Base-by-base conservation (phyloP, 1,284 basidiomycete species). In the Golubevia sp. region DNA sequence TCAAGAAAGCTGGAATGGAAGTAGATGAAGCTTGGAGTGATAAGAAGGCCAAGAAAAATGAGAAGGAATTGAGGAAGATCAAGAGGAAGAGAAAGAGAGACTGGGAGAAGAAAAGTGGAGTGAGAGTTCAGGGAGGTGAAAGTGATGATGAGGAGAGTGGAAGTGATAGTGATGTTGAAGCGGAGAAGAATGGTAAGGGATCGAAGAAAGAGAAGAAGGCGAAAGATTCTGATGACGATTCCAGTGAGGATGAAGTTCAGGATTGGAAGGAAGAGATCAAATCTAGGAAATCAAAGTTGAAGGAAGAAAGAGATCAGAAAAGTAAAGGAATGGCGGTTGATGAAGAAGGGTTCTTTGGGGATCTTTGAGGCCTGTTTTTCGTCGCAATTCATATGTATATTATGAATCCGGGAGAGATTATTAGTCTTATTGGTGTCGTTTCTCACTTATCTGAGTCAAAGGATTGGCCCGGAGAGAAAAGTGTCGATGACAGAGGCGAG, bases 171-270 rank as follows among this genome's bases (percentile, higher is more conserved):
- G 3, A 49, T 18, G 18, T 18, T 18, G 48, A n/a, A 53, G 24
- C 13, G 27, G n/a, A 30, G 27, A 25, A 25, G 24, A 30, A 25
- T 15, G 24, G 51, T 15, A 25, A 30, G 5, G 38, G 18, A 13
- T 44, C 38, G 38, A 44, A 44, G 38, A 44, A 44, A 5, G 70
- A 77, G 0, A n/a, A n/a, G n/a, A n/a, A n/a, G n/a, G n/a, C n/a
- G n/a, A n/a, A n/a, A n/a, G 68, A 66, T 0, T 68, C 71, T 13
- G 64, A 65, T 49, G 74, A 77, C n/a, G 68, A 72, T 26, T 73
- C 71, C 27, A 78, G 73, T 71, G 54, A 63, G 24, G 67, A 64
- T 25, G 75, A 77, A 44, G 73, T 74, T 55, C 69, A 74, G 7
- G 71, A 71, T 20, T 61, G 66, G 3, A 72, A 71, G 48, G 68